Evolutionary conservation across 1,139 yeast species (phyloP).

Genomic region (Kodamaea suecica): DNA sequence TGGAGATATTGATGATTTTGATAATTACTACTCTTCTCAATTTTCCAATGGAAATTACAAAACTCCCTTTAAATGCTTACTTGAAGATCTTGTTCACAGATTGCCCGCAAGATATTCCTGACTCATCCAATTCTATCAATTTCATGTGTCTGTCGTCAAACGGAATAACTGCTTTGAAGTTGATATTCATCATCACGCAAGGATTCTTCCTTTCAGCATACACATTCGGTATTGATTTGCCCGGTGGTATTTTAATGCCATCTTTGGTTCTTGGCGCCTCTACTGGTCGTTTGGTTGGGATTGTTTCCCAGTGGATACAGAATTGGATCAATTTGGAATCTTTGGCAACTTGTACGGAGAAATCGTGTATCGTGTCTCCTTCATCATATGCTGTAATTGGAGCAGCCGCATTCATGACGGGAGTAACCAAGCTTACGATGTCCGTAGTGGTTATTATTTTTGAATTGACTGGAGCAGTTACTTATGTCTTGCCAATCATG

Average conservation of each 20-base stretch:
- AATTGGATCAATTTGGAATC: slow-evolving; percentile 35
- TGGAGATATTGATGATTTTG: slow-evolving; percentile 51
- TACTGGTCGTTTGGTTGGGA: slow-evolving; percentile 66
- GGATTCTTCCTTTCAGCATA: slow-evolving; percentile 60
- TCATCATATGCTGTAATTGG: slow-evolving; percentile 63
- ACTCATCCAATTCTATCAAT: slow-evolving; percentile 23
- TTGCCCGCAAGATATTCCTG: slow-evolving; percentile 37
- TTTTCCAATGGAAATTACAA: slow-evolving; percentile 54
- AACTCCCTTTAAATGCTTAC: slow-evolving; percentile 54
- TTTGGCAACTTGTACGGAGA: slow-evolving; percentile 48
- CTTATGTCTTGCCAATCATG: slow-evolving; percentile 60
- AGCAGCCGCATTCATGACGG: slow-evolving; percentile 57
- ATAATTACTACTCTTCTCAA: slow-evolving; percentile 51
- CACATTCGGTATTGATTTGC: slow-evolving; percentile 63
- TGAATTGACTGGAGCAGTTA: slow-evolving; percentile 58
- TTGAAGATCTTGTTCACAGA: slow-evolving; percentile 62
- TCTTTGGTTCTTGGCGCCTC: slow-evolving; percentile 69
- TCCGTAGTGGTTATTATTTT: slow-evolving; percentile 56
- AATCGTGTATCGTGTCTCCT: slow-evolving; percentile 53
- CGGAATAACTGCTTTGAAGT: slow-evolving; percentile 27
- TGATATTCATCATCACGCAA: slow-evolving; percentile 46
- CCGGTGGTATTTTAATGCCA: slow-evolving; percentile 78
- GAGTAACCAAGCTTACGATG: slow-evolving; percentile 55
- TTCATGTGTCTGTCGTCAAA: slow-evolving; percentile 37
- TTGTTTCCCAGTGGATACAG: slow-evolving; percentile 52